phyloP scores from a whole-genome alignment of 257 asterid species.

The Solanum appendiculatum region DNA sequence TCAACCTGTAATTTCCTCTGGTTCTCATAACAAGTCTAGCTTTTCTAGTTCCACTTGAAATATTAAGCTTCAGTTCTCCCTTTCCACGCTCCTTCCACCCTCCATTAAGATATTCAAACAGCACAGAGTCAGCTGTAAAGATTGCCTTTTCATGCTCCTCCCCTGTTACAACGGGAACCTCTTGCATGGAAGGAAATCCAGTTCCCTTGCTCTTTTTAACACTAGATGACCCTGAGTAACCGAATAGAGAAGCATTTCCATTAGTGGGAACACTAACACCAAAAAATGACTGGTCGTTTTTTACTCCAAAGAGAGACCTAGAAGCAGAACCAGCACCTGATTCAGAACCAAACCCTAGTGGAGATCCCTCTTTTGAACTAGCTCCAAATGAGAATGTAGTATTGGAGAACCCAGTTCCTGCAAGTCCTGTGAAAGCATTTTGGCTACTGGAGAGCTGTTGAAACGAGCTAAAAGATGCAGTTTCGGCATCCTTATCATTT shows the following conservation, averaged over 20 bases:
- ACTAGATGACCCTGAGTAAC: constrained; percentile 22
- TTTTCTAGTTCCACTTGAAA: constrained; percentile 41
- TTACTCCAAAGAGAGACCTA: constrained; percentile 5
- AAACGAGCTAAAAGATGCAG: constrained; percentile 65
- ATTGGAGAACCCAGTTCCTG: constrained; percentile 80
- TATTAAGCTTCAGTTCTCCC: constrained; percentile 79
- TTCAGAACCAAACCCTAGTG: constrained; percentile 18
- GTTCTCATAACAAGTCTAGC: constrained; percentile 89
- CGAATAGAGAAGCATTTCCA: constrained; percentile 38
- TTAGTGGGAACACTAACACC: constrained; percentile 4
- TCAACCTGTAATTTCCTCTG: constrained; percentile 70
- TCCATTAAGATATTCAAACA: constrained; percentile 62
- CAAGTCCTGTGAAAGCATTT: constrained; percentile 82
- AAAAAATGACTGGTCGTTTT: constrained; percentile 2
- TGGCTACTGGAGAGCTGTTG: constrained; percentile 67
- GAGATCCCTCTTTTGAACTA: constrained; percentile 36
- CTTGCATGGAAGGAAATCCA: constrained; percentile 46
- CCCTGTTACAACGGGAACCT: constrained; percentile 58
- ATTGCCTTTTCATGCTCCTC: constrained; percentile 69
- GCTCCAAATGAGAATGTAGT: constrained; percentile 75
- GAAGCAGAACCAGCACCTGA: not conserved
- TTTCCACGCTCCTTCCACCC: constrained; percentile 91
- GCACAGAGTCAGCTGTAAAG: constrained; percentile 60
- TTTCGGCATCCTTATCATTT: constrained; percentile 35
- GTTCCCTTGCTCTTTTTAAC: constrained; percentile 29